Evolutionary conservation across 2,329 filamentous ascomycete genomes (phyloP).

Genomic region (Karstenula rhodostoma): DNA sequence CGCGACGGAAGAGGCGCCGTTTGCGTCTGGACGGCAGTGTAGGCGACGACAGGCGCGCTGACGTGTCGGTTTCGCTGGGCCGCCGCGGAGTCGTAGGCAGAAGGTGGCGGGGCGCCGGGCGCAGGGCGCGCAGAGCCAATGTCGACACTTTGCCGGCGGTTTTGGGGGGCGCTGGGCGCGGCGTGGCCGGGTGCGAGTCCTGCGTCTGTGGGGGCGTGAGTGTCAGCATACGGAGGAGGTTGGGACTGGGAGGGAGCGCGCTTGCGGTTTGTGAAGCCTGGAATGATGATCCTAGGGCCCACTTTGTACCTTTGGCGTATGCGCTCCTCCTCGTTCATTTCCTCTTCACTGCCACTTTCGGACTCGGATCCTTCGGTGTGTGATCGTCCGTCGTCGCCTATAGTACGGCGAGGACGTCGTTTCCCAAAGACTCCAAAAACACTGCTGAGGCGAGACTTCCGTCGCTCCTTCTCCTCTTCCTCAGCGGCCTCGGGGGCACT

Average conservation of each 20-base stretch:
- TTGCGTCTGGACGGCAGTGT: constrained; percentile 26
- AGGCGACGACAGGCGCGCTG: constrained; percentile 35
- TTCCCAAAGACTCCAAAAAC: constrained; percentile 40
- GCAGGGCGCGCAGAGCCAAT: constrained; percentile 11
- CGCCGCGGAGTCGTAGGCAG: constrained; percentile 35
- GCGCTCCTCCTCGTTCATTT: constrained; percentile 43
- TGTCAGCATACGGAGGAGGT: constrained; percentile 34
- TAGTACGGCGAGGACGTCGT: constrained; percentile 28
- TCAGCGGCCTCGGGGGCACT: constrained; percentile 26
- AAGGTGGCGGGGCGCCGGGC: constrained; percentile 19
- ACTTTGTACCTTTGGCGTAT: constrained; percentile 44
- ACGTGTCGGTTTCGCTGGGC: constrained; percentile 36
- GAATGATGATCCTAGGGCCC: constrained; percentile 43
- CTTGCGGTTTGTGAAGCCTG: constrained; percentile 37
- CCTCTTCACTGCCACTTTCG: constrained; percentile 39
- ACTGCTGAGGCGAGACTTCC: constrained; percentile 35
- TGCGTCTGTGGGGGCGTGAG: constrained; percentile 17
- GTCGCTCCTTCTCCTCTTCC: constrained; percentile 30
- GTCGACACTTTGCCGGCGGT: constrained; percentile 36
- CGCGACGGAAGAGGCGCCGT: constrained; percentile 31
- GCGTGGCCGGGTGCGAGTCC: constrained; percentile 3
- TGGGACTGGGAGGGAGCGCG: constrained; percentile 28
- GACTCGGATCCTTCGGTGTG: constrained; percentile 29
- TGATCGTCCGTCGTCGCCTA: constrained; percentile 46
- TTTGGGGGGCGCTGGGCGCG: constrained; percentile 17